phyloP scores from a whole-genome alignment of 176 grass and related monocot genomes.

The Puccinellia tenuiflora region DNA sequence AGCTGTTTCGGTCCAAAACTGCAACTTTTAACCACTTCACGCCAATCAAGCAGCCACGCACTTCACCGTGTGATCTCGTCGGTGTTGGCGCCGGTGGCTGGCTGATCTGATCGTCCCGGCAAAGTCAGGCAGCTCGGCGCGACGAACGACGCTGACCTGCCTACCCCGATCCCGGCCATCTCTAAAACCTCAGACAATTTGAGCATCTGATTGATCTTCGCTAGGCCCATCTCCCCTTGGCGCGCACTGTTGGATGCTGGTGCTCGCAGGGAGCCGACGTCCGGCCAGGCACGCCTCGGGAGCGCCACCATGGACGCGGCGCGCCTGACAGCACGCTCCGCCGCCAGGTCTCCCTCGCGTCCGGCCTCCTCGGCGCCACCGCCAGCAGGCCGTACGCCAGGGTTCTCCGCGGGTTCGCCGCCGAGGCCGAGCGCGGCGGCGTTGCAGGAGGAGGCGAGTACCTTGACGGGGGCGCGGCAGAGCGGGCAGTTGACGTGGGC shows the following conservation, averaged over 20 bases:
- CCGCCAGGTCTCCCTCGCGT: not conserved
- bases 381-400: too few relatives aligned
- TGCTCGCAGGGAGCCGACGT: not conserved
- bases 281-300: conserved; percentile 24
- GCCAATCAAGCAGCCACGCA: not conserved
- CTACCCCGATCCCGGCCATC: not conserved
- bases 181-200: conserved; percentile 13
- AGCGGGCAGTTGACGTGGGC: conserved; percentile 79
- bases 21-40: not conserved
- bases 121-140: not conserved
- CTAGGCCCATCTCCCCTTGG: conserved; percentile 19
- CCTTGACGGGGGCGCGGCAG: conserved; percentile 62
- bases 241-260: conserved; percentile 28
- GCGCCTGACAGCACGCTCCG: conserved; percentile 17
- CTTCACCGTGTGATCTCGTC: conserved; percentile 14
- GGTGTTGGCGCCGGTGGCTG: not conserved
- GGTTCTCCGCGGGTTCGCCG: not conserved
- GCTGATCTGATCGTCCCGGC: not conserved
- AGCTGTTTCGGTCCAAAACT: not conserved
- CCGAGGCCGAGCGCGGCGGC: not conserved
- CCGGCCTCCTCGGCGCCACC: not conserved
- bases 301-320: conserved; percentile 30
- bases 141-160: conserved; percentile 18
- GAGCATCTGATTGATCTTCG: conserved; percentile 13
- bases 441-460: not conserved